Evolutionary conservation across 441 rosid genomes (phyloP).

Genomic region (Geranium incanum): DNA sequence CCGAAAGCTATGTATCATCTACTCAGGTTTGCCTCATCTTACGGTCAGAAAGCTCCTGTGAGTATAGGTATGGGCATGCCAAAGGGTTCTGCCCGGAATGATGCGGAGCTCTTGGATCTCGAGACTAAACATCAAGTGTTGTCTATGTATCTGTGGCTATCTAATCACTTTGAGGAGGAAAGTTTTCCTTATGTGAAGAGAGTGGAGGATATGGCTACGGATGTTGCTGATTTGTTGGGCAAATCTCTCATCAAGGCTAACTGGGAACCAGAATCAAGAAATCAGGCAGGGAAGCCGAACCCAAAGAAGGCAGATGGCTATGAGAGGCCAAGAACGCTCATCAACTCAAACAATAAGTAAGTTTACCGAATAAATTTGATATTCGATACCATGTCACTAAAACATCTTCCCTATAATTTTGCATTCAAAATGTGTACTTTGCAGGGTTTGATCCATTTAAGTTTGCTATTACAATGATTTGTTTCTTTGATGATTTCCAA

Average conservation of each 20-base stretch:
- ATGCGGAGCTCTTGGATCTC: conserved; percentile 69
- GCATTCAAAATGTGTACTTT: background rate
- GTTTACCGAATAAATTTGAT: conserved; percentile 16
- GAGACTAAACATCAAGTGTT: conserved; percentile 80
- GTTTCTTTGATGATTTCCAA: background rate
- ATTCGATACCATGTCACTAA: background rate
- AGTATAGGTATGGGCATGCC: conserved; percentile 89
- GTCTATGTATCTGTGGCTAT: conserved; percentile 89
- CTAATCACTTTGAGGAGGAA: conserved; percentile 71
- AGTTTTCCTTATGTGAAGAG: conserved; percentile 65
- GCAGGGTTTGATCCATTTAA: background rate
- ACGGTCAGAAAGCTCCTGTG: conserved; percentile 59
- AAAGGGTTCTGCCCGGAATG: conserved; percentile 71
- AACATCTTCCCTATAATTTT: background rate
- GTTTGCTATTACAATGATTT: background rate
- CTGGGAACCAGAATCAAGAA: conserved; percentile 75
- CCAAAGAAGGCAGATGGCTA: conserved; percentile 34
- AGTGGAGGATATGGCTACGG: conserved; percentile 74
- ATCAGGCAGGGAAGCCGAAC: conserved; percentile 33
- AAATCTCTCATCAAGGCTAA: conserved; percentile 59
- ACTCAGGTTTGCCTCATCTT: conserved; percentile 59
- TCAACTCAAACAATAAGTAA: conserved; percentile 38
- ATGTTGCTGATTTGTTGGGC: conserved; percentile 71
- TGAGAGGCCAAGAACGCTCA: conserved; percentile 55
- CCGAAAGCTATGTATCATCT: conserved; percentile 90